These are phyloP conservation scores for Pogostemon cablin DNA, from an alignment of 257 asterid species.

Conservation along the genomic window DNA sequence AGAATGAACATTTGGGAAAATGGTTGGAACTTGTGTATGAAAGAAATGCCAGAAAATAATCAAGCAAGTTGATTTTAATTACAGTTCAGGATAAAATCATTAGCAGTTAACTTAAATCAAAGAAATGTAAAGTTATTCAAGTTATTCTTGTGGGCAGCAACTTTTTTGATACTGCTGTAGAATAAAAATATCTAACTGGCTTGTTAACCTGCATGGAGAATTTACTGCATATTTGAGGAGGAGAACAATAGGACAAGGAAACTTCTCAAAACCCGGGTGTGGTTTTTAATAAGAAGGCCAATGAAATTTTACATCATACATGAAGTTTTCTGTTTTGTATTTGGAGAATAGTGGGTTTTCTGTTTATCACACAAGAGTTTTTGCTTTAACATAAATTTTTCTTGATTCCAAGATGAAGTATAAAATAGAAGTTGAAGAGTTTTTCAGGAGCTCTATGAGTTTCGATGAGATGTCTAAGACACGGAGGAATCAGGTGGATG, in stretches of 20 bases:
- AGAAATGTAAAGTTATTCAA: neutral
- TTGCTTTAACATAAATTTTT: neutral
- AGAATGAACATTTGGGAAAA: conserved; percentile 13
- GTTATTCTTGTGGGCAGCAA: neutral
- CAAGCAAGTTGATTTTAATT: conserved; percentile 7
- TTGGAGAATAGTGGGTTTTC: conserved; percentile 24
- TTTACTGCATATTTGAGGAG: neutral
- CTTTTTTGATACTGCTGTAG: neutral
- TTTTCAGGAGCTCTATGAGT: conserved; percentile 50
- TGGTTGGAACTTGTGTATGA: conserved; percentile 1
- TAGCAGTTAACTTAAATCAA: neutral
- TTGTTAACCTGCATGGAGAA: neutral
- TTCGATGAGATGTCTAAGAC: conserved; percentile 43
- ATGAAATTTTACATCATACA: neutral
- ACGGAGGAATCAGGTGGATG: conserved; percentile 54
- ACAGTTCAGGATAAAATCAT: neutral
- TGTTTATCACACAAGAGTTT: neutral
- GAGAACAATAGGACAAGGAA: neutral
- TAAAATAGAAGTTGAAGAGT: conserved; percentile 12
- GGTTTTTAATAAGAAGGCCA: too few relatives aligned
- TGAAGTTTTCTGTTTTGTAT: neutral
- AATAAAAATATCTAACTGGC: neutral
- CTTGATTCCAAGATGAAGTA: neutral
- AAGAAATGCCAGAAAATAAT: conserved; percentile 8
- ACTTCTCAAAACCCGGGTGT: neutral